These are phyloP conservation scores for Solanum paucissectum DNA, from an alignment of 257 asterid species.

Conservation along the genomic window DNA sequence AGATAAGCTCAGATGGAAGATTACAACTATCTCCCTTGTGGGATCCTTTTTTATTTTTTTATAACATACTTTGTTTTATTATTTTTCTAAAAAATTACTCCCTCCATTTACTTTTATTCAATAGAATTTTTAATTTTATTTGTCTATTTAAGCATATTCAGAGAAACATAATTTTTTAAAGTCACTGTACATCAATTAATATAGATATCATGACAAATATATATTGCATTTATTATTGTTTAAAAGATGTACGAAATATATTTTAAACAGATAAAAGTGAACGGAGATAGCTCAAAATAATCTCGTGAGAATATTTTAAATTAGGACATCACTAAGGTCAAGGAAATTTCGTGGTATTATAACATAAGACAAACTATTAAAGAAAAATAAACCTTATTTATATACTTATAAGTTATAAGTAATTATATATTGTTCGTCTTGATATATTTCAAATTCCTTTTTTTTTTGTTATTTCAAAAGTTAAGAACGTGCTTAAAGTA, in stretches of 20 bases:
- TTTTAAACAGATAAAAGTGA: neutral
- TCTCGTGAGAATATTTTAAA: slow-evolving; percentile 8
- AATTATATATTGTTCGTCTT: neutral
- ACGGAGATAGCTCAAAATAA: neutral
- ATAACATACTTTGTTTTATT: neutral
- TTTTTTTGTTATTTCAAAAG: neutral
- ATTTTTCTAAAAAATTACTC: neutral
- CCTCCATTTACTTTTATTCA: neutral
- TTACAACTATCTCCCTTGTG: slow-evolving; percentile 53
- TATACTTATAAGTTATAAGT: neutral
- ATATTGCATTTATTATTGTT: neutral
- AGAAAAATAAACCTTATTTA: neutral
- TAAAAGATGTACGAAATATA: neutral
- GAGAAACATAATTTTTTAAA: neutral
- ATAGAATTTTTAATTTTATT: no score
- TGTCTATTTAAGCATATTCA: neutral
- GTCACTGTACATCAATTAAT: neutral
- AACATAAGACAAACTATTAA: slow-evolving; percentile 9
- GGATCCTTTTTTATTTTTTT: slow-evolving; percentile 18
- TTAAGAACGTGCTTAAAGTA: slow-evolving; percentile 9
- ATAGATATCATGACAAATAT: neutral
- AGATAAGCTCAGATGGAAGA: slow-evolving; percentile 26
- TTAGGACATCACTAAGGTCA: slow-evolving; percentile 30
- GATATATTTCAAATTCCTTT: neutral
- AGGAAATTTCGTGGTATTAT: slow-evolving; percentile 34